Base-by-base conservation (phyloP, 768 basidiomycete species). In the Lepiota brunneoincarnata region DNA sequence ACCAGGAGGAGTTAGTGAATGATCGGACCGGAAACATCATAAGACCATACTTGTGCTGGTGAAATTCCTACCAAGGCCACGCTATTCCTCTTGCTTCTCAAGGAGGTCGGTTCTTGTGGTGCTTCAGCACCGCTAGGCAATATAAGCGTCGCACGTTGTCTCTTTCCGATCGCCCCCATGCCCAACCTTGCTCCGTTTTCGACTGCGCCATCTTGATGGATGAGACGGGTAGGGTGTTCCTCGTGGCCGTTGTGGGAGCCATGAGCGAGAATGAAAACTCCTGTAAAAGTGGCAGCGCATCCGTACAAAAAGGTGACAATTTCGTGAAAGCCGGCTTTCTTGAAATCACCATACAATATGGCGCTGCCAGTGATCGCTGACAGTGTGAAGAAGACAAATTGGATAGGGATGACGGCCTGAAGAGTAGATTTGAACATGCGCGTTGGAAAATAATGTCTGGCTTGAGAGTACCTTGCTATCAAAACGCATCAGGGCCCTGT, bases 361-460 rank as follows among this genome's bases (percentile, higher is more conserved):
- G 91, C 93, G 3, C 93, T 95, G 23, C 95, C 96, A 51, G 91
- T 74, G 60, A 99, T 95, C 4, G 92, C 93, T 4, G 91, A 93
- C 34, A 98, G 76, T 21, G 91, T 95, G 74, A 98, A 98, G 52
- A 93, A 78, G 26, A 96, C 93, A 67, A 97, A 98, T 75, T 98
- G 95, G 12, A 86, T 87, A 4, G 95, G 96, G 58, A 98, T 92
- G 21, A 98, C 95, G 49, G 87, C 79, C 90, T 92, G 57, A 20
- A 53, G 44, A 35, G 20, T 24, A 23, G 37, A 55, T 55, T 47
- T 54, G 31, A 34, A n/a, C 51, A 53, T n/a, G 37, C 15, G 44
- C 18, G 38, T 15, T 39, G 48, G 38, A 55, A 20, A 17, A 11
- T 31, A 21, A 39, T 23, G 17, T 24, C 18, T 14, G 23, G 43